Base-by-base conservation (phyloP, 306 rosid species). In the Vigna radiata region DNA sequence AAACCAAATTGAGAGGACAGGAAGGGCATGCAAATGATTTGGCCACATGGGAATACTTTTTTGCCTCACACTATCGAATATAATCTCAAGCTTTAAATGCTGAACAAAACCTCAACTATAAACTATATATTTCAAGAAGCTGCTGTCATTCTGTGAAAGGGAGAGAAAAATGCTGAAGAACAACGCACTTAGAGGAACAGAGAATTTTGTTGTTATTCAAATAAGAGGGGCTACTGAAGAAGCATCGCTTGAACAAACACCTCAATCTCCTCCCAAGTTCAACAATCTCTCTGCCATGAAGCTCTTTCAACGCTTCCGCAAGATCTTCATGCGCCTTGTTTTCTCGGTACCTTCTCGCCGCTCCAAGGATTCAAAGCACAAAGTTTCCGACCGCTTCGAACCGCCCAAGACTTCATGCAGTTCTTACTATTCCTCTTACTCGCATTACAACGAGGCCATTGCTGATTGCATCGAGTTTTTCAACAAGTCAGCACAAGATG, bases 321-420 rank as follows among this genome's bases (percentile, higher is more conserved):
- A 90, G 85, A 66, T 92, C 65, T 79, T 92, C 56, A 64, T 87
- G 81, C 87, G 85, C 7, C 73, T 90, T 2, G 21, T 88, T 15
- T 73, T 84, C 37, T 75, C 87, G 0, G 39, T 86, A 0, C 92
- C 91, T 1, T 74, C 93, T 13, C 76, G 75, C 27, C 54, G 77
- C 1, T 73, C 83, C 3, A 64, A 81, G 47, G 27, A 68, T 29
- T 48, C 82, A 14, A 81, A 43, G 83, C 85, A 77, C 52, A 59
- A 77, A 58, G 76, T 84, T 71, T 70, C 75, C 8, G 89, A 90
- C 39, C 52, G 70, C 19, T 88, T 84, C 68, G 93, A 92, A 66
- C 96, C 96, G 8, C 96, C 97, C 0, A 92, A 90, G 83, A 92
- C 90, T 0, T 92, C 96, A 14, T 92, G 90, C 83, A 92, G 93